Percentiles rank a stretch among this genome's conserved stretches.
Evolutionary conservation across 2,329 filamentous ascomycete species (phyloP).

Genomic region (Xylaria sp.): DNA sequence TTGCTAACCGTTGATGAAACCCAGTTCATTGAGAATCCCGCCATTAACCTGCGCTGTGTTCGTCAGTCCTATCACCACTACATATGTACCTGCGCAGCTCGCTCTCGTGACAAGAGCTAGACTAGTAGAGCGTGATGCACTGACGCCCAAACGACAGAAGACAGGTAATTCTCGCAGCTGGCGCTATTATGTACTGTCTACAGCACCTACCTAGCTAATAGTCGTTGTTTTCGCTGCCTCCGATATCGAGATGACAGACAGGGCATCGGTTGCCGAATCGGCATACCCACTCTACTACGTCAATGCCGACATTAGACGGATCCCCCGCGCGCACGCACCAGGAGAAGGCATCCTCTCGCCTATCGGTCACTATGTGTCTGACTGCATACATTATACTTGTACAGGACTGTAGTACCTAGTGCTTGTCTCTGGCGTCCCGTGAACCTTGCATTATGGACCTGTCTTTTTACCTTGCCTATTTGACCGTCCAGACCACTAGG

Average conservation of each 20-base stretch:
- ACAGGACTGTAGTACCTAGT: neutral
- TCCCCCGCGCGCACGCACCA: constrained; percentile 7
- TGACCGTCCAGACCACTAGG: constrained; percentile 11
- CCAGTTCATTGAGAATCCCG: constrained; percentile 9
- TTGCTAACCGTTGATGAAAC: constrained; percentile 29
- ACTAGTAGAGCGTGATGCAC: constrained; percentile 16
- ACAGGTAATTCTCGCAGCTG: neutral
- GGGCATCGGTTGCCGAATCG: constrained; percentile 28
- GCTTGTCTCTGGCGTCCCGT: constrained; percentile 12
- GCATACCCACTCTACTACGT: constrained; percentile 23
- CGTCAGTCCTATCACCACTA: constrained; percentile 8
- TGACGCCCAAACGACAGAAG: constrained; percentile 25
- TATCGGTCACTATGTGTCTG: constrained; percentile 28
- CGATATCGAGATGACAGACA: constrained; percentile 24
- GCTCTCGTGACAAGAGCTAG: constrained; percentile 2
- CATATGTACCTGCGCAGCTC: neutral
- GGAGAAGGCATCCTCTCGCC: constrained; percentile 22
- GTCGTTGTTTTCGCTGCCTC: constrained; percentile 18
- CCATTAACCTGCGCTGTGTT: constrained; percentile 10
- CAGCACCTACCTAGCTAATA: no score
- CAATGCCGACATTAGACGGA: constrained; percentile 19
- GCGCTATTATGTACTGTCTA: no score
- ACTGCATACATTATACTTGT: neutral
- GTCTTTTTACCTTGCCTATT: constrained; percentile 5
- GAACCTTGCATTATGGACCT: constrained; percentile 21